Evolutionary conservation across 805 yeast genomes (phyloP), one percentile per base, ranked within the genome.

Genomic region (Suhomyces kilbournensis): DNA sequence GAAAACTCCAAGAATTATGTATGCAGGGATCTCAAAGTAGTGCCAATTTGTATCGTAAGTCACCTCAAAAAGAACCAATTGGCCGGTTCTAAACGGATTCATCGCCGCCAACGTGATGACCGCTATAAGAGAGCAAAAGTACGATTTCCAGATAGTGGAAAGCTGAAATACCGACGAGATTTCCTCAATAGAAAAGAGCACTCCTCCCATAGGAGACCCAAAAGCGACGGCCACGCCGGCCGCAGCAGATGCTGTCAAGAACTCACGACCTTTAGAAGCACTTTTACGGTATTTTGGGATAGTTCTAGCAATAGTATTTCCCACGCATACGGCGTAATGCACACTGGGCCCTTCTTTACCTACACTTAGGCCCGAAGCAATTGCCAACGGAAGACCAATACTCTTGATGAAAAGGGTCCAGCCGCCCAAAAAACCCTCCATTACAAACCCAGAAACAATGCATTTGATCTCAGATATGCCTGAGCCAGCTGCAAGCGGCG

Each of bases 161-260:
- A 91, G 72, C 58, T 83, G 87, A 65, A 90, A 86, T 40, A 81
- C 80, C 30, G 85, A 77, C 0, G 94, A 82, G 28, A 94, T 90
- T 60, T 94, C 99, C 66, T 94, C 99, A 53, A 94, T 80, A 10
- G 96, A 84, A 67, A 96, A 94, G 39, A 94, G 70, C 1, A 94
- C 98, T 14, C 99, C 99, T 23, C 96, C 96, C 74, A 93, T 90
- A 0, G 99, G 99, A 10, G 92, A 83, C 0, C 97, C 98, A 74
- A 94, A 94, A 0, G 98, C 99, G 7, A 94, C 98, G 0, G 98
- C 98, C 7, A 94, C 98, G 49, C 99, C 99, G 1, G 99, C 97
- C 3, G 97, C 98, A 8, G 97, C 81, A 3, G 97, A 86, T 0
- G 99, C 97, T 0, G 93, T 84, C 49, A 94, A 71, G 49, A 86